Evolutionary conservation across 768 basidiomycete species (phyloP), one percentile per base, ranked within the genome.

Genomic region (Phlebiopsis gigantea): DNA sequence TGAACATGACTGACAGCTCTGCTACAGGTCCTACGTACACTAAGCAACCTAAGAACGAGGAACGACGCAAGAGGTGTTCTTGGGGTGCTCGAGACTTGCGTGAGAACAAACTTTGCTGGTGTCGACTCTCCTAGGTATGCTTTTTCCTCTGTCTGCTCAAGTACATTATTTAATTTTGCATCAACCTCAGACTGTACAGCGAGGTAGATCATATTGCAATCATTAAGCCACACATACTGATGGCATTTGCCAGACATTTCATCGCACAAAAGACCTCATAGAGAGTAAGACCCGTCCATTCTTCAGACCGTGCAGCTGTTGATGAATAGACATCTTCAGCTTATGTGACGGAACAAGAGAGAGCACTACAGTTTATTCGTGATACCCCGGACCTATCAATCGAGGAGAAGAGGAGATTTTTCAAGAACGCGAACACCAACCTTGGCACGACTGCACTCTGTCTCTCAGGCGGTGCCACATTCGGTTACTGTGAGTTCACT

Each of bases 381-480:
- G 80, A 85, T 22, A 81, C 90, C 0, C 75, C 80, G 0, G 83
- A 87, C 25, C 73, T 98, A 7, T 82, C 88, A 0, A 73, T 83
- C 14, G 91, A 97, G 55, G 94, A 98, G 72, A 98, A 98, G 75
- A 83, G 83, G 62, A 80, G 85, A 9, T 98, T 99, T 69, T 98
- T 97, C 76, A 88, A 88, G 68, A 86, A 81, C 59, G 83, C 87
- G 45, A 93, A 91, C 67, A 87, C 89, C 47, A 95, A 97, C 72
- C 78, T 95, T 10, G 96, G 96, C 22, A 84, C 89, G 3, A 88
- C 90, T 41, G 96, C 97, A 0, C 73, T 99, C 4, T 98, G 96
- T 70, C 79, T 99, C 10, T 93, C 90, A n/a, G 97, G 97, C 15
- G 96, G 97, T 5, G 97, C 91, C 7, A 86, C 88, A 0, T 96